Conservation (phyloP, 129 eudicot genomes). For the Tanacetum coccineum region DNA sequence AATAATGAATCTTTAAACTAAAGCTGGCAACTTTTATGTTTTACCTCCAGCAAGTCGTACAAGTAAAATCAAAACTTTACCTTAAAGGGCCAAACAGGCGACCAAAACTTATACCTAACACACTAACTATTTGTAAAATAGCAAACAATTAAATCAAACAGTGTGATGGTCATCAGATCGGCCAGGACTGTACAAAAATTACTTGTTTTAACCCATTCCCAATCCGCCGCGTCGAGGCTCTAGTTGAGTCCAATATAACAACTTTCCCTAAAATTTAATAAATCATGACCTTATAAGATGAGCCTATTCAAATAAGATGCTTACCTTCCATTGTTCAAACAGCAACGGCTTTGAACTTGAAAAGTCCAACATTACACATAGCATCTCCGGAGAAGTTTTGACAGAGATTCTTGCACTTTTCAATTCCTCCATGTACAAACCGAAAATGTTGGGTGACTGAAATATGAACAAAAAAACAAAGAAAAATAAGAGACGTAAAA, state of each 20-base stretch:
- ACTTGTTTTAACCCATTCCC: background rate
- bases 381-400: conserved; percentile 66
- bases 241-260: background rate
- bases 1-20: background rate
- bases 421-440: conserved; percentile 68
- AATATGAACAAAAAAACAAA: conserved; percentile 20
- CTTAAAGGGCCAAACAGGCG: background rate
- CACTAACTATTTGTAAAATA: background rate
- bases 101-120: background rate
- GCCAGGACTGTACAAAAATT: conserved; percentile 1
- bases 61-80: background rate
- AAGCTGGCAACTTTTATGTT: background rate
- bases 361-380: conserved; percentile 60
- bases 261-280: background rate
- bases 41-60: background rate
- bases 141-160: background rate
- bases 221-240: background rate
- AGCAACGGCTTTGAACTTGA: conserved; percentile 42
- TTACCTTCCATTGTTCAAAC: conserved; percentile 73
- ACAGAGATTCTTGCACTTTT: conserved; percentile 57
- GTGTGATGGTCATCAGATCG: background rate
- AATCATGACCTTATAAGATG: background rate
- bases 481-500: background rate
- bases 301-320: background rate
- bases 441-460: conserved; percentile 38